A percentile compares a stretch with the other conserved stretches of the same genome.
Conservation (phyloP, 345 rosid species). For the Firmiana major region DNA sequence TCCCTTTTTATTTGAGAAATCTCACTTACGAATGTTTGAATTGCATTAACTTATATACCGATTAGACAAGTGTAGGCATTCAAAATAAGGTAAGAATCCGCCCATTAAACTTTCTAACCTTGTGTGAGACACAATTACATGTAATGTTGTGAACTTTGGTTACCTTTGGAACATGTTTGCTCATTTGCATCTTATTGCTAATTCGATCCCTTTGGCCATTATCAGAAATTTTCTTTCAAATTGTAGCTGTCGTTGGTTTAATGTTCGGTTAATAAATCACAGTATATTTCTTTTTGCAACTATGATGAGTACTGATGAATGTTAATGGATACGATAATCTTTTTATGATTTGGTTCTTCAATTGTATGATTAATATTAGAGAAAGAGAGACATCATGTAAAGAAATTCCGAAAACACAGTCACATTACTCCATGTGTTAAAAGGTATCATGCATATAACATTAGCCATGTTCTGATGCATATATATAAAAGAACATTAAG, state of each 20-base stretch:
- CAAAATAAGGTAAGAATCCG: too few relatives aligned
- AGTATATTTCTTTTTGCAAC: background rate
- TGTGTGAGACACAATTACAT: background rate
- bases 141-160: background rate
- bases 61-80: too few relatives aligned
- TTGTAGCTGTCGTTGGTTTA: background rate
- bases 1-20: too few relatives aligned
- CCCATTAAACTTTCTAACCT: background rate
- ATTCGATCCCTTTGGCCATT: background rate
- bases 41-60: too few relatives aligned
- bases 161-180: background rate
- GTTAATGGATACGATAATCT: background rate
- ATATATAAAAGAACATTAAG: background rate
- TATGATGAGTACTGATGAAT: background rate
- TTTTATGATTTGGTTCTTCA: conserved; percentile 10
- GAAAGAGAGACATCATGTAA: background rate
- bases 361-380: conserved; percentile 11
- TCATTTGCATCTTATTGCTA: background rate
- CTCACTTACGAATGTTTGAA: too few relatives aligned
- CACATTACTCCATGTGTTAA: conserved; percentile 5
- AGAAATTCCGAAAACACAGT: background rate
- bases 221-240: background rate
- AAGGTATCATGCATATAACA: background rate
- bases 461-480: background rate
- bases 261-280: background rate